phyloP scores from a whole-genome alignment of 768 basidiomycete genomes.

The Rhodotorula diobovata region DNA sequence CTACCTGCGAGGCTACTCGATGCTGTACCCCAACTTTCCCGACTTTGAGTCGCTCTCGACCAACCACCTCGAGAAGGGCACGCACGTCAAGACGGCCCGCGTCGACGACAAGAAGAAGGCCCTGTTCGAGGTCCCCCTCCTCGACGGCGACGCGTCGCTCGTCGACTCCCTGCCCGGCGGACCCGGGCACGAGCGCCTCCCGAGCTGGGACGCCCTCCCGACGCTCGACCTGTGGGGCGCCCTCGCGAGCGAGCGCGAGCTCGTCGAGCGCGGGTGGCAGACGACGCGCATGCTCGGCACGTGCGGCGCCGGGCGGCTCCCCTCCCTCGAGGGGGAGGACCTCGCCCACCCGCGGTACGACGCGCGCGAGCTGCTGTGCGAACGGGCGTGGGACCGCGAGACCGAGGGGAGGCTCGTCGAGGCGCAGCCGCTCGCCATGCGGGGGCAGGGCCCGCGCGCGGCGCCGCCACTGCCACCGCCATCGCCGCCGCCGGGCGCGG shows the following conservation, averaged over 20 bases:
- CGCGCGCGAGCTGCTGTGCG: slow-evolving; percentile 41
- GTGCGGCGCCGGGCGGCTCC: slow-evolving; percentile 9
- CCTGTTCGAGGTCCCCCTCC: slow-evolving; percentile 66
- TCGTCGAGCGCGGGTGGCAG: slow-evolving; percentile 46
- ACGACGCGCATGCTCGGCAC: slow-evolving; percentile 22
- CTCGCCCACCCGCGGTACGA: slow-evolving; percentile 30
- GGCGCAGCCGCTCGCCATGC: slow-evolving; percentile 8
- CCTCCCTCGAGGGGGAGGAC: not conserved
- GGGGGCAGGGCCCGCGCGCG: no score
- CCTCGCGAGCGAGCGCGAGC: slow-evolving; percentile 48
- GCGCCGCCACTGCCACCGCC: no score
- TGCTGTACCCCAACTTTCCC: slow-evolving; percentile 82
- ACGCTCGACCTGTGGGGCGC: slow-evolving; percentile 64
- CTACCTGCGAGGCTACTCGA: slow-evolving; percentile 73
- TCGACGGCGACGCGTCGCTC: slow-evolving; percentile 52
- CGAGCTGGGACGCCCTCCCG: slow-evolving; percentile 59
- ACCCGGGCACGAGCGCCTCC: slow-evolving; percentile 47
- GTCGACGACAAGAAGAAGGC: slow-evolving; percentile 56
- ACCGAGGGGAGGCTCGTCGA: slow-evolving; percentile 13
- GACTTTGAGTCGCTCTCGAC: slow-evolving; percentile 72
- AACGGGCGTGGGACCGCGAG: slow-evolving; percentile 15
- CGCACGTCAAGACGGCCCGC: slow-evolving; percentile 64
- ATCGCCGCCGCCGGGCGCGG: no score
- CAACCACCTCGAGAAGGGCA: slow-evolving; percentile 81
- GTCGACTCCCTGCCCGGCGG: slow-evolving; percentile 58